phyloP scores from a whole-genome alignment of 2,329 filamentous ascomycete species.

The Clonostachys rosea region DNA sequence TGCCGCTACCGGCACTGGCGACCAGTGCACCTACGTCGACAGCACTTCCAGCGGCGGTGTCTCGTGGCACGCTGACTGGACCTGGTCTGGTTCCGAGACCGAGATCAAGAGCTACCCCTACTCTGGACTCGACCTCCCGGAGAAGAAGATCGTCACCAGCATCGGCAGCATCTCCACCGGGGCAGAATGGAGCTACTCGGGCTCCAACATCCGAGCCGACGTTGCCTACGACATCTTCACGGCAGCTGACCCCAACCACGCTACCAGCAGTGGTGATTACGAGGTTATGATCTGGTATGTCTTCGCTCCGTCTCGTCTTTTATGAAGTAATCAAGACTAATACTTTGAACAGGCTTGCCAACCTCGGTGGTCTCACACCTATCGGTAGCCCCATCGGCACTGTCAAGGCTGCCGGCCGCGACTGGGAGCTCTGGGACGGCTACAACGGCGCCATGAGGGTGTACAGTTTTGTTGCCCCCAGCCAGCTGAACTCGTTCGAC shows the following conservation, averaged over 20 bases:
- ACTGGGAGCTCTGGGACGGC: constrained; percentile 54
- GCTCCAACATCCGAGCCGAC: constrained; percentile 35
- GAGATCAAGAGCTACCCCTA: constrained; percentile 36
- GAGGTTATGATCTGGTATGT: constrained; percentile 57
- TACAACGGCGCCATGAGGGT: constrained; percentile 53
- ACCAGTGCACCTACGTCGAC: constrained; percentile 32
- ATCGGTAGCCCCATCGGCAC: constrained; percentile 38
- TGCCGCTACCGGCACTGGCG: constrained; percentile 19
- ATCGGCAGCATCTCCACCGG: constrained; percentile 24
- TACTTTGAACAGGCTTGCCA: constrained; percentile 9
- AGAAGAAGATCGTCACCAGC: constrained; percentile 17
- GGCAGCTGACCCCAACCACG: constrained; percentile 29
- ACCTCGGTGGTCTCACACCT: constrained; percentile 8
- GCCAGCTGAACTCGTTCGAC: constrained; percentile 40
- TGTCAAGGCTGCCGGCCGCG: constrained; percentile 43
- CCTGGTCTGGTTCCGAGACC: constrained; percentile 26
- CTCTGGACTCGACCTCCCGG: constrained; percentile 8
- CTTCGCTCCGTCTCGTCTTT: neutral
- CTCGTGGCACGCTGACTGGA: constrained; percentile 31
- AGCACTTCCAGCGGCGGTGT: constrained; percentile 21
- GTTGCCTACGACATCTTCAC: constrained; percentile 60
- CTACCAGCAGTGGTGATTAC: constrained; percentile 34
- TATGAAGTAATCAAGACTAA: neutral
- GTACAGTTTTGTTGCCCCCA: constrained; percentile 44
- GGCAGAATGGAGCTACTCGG: constrained; percentile 23